Conservation (phyloP, 306 rosid genomes). For the Fragaria ananassa region DNA sequence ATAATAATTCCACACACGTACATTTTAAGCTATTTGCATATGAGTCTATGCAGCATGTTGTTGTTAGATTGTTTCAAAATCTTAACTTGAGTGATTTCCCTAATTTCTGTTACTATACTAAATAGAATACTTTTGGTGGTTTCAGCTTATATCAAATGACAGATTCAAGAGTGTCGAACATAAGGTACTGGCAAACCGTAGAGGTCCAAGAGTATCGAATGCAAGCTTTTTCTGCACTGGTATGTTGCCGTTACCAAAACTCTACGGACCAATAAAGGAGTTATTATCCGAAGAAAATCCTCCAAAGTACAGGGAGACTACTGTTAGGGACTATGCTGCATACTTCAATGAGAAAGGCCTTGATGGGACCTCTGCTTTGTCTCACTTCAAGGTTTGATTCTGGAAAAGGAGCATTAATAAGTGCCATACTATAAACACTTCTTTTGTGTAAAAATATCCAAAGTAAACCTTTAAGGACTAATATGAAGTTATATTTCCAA, state of each 20-base stretch:
- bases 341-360: not conserved
- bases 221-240: not conserved
- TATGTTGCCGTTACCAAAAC: not conserved
- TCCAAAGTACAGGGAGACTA: conserved; percentile 12
- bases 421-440: not conserved
- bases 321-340: not conserved
- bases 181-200: conserved; percentile 24
- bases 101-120: not conserved
- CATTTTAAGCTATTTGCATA: not conserved
- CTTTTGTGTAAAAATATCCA: not conserved
- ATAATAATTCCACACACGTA: not conserved
- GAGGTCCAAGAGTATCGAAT: conserved; percentile 12
- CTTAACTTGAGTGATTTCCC: not conserved
- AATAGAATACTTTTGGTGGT: not conserved
- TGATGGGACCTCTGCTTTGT: conserved; percentile 4
- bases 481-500: no score
- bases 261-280: conserved; percentile 8
- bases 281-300: conserved; percentile 4
- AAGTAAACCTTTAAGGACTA: not conserved
- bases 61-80: not conserved
- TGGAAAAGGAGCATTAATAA: not conserved
- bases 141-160: conserved; percentile 34
- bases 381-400: not conserved
- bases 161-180: conserved; percentile 41
- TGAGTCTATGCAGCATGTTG: not conserved